Percentiles rank a stretch among this genome's conserved stretches.
phyloP scores from a whole-genome alignment of 2,329 filamentous ascomycete genomes.

The Penicillium sp. region DNA sequence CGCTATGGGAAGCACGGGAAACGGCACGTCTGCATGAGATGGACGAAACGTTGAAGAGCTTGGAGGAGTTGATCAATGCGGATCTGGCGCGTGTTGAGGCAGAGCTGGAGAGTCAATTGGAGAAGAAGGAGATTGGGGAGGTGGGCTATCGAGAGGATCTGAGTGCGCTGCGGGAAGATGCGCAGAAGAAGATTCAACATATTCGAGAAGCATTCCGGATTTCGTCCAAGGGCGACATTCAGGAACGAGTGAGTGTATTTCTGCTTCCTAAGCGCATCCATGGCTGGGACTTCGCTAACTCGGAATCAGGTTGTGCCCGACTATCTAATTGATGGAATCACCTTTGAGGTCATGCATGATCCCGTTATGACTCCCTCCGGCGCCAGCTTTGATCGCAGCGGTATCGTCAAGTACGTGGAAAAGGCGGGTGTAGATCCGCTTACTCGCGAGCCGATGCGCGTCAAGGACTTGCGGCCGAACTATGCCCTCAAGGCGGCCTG shows the following conservation, averaged over 20 bases:
- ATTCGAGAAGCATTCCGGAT: conserved; percentile 52
- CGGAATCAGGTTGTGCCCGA: conserved; percentile 52
- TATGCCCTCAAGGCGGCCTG: conserved; percentile 80
- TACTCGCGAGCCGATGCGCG: conserved; percentile 74
- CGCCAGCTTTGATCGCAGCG: conserved; percentile 85
- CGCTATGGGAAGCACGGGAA: conserved; percentile 81
- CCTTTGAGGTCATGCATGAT: conserved; percentile 59
- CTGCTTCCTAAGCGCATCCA: not conserved
- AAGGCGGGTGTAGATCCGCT: conserved; percentile 78
- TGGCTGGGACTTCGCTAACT: conserved; percentile 18
- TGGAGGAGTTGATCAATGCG: conserved; percentile 50
- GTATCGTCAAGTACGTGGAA: conserved; percentile 84
- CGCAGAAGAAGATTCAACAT: conserved; percentile 54
- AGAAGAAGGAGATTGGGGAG: conserved; percentile 55
- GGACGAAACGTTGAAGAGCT: conserved; percentile 48
- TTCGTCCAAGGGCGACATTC: conserved; percentile 49
- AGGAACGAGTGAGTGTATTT: conserved; percentile 48
- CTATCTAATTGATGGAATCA: conserved; percentile 56
- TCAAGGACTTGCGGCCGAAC: conserved; percentile 78
- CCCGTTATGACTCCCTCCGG: conserved; percentile 71
- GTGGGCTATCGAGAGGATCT: conserved; percentile 73
- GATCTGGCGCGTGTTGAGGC: conserved; percentile 47
- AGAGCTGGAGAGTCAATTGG: conserved; percentile 44
- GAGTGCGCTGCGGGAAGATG: conserved; percentile 61
- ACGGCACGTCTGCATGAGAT: conserved; percentile 52